Evolutionary conservation across 208 protist species (phyloP).

Genomic region (Strigomonas galati): DNA sequence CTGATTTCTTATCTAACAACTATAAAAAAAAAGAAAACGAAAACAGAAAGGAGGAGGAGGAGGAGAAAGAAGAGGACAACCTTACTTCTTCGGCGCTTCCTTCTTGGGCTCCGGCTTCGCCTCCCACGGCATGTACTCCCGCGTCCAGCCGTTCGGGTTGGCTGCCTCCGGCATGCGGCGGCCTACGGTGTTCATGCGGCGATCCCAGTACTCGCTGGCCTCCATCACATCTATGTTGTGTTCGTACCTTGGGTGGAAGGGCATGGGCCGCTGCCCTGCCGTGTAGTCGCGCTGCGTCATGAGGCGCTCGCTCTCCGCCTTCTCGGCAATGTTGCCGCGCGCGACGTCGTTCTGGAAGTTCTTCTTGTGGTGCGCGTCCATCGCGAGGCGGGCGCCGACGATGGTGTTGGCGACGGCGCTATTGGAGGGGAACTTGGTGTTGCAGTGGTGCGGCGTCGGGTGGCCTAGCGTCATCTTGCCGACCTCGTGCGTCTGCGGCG

Average conservation of each 20-base stretch:
- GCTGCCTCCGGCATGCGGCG: slow-evolving; percentile 50
- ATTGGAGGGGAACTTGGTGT: slow-evolving; percentile 26
- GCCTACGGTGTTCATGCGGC: slow-evolving; percentile 23
- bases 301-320: slow-evolving; percentile 38
- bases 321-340: slow-evolving; percentile 60
- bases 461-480: slow-evolving; percentile 14
- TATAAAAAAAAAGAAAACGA: slow-evolving; percentile 6
- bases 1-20: too few relatives aligned
- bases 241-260: slow-evolving; percentile 18
- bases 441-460: slow-evolving; percentile 18
- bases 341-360: slow-evolving; percentile 42
- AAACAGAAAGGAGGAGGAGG: slow-evolving; percentile 13
- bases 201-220: slow-evolving; percentile 39
- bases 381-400: slow-evolving; percentile 25
- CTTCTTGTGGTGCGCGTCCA: slow-evolving; percentile 34
- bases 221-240: slow-evolving; percentile 23
- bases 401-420: slow-evolving; percentile 23
- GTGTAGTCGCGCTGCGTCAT: slow-evolving; percentile 67
- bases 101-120: slow-evolving; percentile 19
- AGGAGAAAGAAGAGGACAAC: slow-evolving; percentile 10
- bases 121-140: slow-evolving; percentile 56
- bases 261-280: slow-evolving; percentile 27
- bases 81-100: slow-evolving; percentile 37
- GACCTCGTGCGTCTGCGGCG: slow-evolving; percentile 32
- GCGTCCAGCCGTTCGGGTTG: slow-evolving; percentile 66